Evolutionary conservation across 768 basidiomycete species (phyloP), one percentile per base, ranked within the genome.

Genomic region (Boletus sp.): DNA sequence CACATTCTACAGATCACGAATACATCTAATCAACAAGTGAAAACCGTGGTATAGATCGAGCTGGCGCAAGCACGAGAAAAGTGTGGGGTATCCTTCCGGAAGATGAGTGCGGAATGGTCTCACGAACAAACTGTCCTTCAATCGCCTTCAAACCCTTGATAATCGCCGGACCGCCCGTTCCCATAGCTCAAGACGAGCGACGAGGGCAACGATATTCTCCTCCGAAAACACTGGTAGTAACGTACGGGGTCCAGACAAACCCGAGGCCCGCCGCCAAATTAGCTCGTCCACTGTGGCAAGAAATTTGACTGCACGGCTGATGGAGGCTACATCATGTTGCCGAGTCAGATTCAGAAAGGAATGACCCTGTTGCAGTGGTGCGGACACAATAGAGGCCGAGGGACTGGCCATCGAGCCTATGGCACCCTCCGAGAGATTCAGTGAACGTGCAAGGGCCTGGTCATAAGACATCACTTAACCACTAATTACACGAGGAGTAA

Each of bases 101-200:
- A 9, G 14, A 25, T 14, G n/a, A 21, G 14, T 15, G 25, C 5
- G 25, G 25, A 25, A 27, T 17, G 27, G 7, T 9, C 41, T 17
- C 25, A 10, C 17, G 29, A 41, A 17, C 27, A 15, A 14, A 15
- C 23, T 13, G 25, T 29, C 9, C 29, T 33, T 46, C 19, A 45
- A 13, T n/a, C 17, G 13, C 10, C n/a, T 34, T 67, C 38, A 65
- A 37, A 4, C 33, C 30, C 53, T 64, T 8, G 65, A 45, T 5
- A 59, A 40, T 42, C 64, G 51, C n/a, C 69, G 58, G 14, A 72
- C 56, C 14, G 54, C 49, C 15, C 56, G 59, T 38, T 70, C 70
- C 69, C 69, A 72, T 13, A 72, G 49, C 23, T 56, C 57, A 34
- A 70, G 61, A 19, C 70, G 66, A 21, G 64, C 42, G 14, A 55